phyloP scores from a whole-genome alignment of 106 monocot species.

The Gastrodia elata region DNA sequence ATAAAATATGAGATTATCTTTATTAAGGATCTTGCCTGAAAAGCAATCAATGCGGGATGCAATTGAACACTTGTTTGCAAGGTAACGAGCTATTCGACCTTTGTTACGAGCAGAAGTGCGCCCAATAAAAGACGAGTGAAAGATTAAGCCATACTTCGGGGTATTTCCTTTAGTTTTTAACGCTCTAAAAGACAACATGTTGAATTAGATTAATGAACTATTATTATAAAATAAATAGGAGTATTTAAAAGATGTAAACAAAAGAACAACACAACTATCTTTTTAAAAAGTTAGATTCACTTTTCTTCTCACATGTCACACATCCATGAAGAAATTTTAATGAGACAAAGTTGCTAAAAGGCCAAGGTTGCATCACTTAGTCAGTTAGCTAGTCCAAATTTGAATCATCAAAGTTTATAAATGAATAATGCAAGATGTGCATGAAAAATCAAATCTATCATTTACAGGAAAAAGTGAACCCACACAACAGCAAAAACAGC shows the following conservation, averaged over 20 bases:
- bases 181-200: conserved; percentile 32
- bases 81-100: conserved; percentile 86
- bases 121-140: conserved; percentile 93
- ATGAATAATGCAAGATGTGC: no score
- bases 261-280: no score
- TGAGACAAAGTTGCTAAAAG: no score
- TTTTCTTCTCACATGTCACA: no score
- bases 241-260: not conserved
- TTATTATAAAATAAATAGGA: not conserved
- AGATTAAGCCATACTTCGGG: conserved; percentile 94
- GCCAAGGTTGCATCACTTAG: no score
- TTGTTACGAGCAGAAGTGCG: conserved; percentile 79
- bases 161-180: conserved; percentile 89
- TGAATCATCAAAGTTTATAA: no score
- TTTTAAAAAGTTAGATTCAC: no score
- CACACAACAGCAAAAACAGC: no score
- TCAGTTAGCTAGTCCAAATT: no score
- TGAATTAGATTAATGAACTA: not conserved
- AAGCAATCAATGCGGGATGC: conserved; percentile 95
- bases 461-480: no score
- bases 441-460: not conserved
- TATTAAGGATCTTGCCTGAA: conserved; percentile 39
- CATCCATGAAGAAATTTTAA: no score
- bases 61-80: conserved; percentile 95
- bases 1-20: not conserved